A percentile compares a stretch with the other conserved stretches of the same genome.
These are phyloP conservation scores for Mycena vitilis DNA, from an alignment of 768 basidiomycete species.

Conservation along the genomic window DNA sequence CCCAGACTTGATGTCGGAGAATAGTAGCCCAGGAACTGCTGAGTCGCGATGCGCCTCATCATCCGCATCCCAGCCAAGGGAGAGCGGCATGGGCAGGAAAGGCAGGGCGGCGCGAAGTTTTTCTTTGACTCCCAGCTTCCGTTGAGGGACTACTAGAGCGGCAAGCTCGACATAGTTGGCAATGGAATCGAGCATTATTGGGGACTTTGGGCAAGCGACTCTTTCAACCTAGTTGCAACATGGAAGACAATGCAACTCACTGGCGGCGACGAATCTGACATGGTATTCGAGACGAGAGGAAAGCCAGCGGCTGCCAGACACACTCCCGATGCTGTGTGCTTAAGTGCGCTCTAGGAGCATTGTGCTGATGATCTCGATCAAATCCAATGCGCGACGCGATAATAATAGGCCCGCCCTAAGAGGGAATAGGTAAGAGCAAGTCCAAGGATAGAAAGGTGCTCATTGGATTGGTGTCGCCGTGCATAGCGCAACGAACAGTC, in stretches of 20 bases:
- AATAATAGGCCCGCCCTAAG: no score
- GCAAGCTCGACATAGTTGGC: slow-evolving; percentile 16
- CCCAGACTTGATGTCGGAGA: slow-evolving; percentile 5
- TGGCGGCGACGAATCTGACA: no score
- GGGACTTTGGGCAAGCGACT: neutral
- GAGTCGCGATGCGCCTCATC: slow-evolving; percentile 2
- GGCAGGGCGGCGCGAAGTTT: neutral
- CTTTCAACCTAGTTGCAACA: neutral
- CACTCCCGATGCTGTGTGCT: no score
- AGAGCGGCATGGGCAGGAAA: slow-evolving; percentile 18
- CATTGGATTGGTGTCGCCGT: no score
- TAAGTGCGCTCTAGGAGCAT: no score
- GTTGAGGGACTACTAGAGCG: neutral
- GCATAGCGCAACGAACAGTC: no score
- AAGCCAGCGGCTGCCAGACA: no score
- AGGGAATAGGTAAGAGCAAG: no score
- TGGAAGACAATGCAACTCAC: neutral
- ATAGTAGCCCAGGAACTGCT: neutral
- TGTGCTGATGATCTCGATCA: no score
- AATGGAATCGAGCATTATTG: neutral
- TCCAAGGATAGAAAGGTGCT: no score
- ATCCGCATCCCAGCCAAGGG: slow-evolving; percentile 14
- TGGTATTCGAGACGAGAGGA: no score
- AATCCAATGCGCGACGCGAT: no score
- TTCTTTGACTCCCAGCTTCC: neutral